phyloP scores from a whole-genome alignment of 805 yeast species.

The Komagataella ulmi region DNA sequence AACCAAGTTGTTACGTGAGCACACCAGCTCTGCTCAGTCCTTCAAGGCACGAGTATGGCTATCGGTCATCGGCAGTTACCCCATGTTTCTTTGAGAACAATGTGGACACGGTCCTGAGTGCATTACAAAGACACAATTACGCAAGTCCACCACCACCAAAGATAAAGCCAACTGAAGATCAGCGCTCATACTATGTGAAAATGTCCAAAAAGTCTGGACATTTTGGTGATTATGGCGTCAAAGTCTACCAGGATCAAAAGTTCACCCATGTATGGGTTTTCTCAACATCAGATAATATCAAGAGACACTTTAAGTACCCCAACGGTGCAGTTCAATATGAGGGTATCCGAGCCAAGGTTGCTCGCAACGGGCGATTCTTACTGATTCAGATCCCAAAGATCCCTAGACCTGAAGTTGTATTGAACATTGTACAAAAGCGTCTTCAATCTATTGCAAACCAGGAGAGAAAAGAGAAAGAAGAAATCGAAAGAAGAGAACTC shows the following conservation, averaged over 20 bases:
- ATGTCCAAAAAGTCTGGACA: neutral
- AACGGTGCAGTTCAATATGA: neutral
- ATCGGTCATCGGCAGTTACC: neutral
- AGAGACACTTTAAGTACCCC: neutral
- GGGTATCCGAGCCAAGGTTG: neutral
- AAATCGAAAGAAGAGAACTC: neutral
- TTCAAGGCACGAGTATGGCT: neutral
- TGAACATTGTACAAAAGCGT: neutral
- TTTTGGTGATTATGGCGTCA: neutral
- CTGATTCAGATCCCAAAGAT: neutral
- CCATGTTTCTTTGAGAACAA: neutral
- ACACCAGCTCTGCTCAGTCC: neutral
- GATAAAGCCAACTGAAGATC: neutral
- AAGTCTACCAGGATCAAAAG: neutral
- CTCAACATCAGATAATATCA: neutral
- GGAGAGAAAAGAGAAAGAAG: neutral
- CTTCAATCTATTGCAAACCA: neutral
- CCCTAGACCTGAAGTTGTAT: neutral
- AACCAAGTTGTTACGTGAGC: neutral
- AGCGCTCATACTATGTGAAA: slow-evolving; percentile 1
- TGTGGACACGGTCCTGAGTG: neutral
- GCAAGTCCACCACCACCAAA: neutral
- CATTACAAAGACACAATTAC: neutral
- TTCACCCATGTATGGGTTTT: neutral
- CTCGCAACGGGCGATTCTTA: neutral